phyloP scores from a whole-genome alignment of 208 protist species.

The Trichomonas vaginalis region DNA sequence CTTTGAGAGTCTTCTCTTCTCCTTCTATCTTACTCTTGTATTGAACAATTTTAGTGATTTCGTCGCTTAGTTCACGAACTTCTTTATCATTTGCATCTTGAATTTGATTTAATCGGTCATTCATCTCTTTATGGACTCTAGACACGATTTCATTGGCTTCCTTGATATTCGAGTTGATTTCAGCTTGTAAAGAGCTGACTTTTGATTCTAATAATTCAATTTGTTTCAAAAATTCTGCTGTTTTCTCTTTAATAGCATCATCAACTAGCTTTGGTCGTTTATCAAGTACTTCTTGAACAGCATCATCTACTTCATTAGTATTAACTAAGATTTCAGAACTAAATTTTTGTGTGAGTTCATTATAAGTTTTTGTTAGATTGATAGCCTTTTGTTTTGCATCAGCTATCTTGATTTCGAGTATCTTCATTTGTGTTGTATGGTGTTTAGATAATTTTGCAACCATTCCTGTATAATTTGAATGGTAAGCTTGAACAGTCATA shows the following conservation, averaged over 20 bases:
- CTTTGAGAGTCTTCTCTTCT: background rate
- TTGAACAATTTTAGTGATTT: background rate
- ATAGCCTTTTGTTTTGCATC: background rate
- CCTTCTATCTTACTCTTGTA: background rate
- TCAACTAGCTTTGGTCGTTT: background rate
- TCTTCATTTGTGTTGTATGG: background rate
- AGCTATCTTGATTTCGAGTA: background rate
- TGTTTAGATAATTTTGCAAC: background rate
- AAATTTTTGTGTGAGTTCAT: background rate
- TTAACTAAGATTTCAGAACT: background rate
- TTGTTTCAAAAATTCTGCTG: background rate
- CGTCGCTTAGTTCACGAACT: background rate
- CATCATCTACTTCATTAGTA: background rate
- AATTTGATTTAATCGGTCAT: background rate
- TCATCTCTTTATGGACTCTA: background rate
- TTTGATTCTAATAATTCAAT: background rate
- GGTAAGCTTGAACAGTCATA: background rate
- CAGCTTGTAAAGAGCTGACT: background rate
- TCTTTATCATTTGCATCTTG: background rate
- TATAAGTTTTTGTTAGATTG: background rate
- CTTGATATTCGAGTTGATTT: background rate
- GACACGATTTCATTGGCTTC: background rate
- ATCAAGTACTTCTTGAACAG: background rate
- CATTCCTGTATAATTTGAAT: background rate
- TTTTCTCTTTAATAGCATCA: background rate